Evolutionary conservation across 768 basidiomycete genomes (phyloP), one percentile per base, ranked within the genome.

Genomic region (Lentinus tigrinus): DNA sequence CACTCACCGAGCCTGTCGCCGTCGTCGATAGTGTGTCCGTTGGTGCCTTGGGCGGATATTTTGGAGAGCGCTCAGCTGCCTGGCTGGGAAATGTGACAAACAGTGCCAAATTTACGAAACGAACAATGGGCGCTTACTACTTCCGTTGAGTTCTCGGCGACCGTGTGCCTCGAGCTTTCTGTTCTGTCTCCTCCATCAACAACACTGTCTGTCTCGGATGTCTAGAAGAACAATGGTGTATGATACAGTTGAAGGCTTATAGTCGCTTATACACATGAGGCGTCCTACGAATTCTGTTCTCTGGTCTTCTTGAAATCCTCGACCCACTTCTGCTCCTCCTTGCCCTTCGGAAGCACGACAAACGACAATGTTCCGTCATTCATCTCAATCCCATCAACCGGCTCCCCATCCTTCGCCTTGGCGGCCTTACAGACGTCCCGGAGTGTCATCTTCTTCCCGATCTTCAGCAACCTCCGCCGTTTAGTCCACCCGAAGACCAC

Each of bases 381-480:
- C 46, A 98, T 67, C 68, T 93, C 91, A 51, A 98, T 70, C 1
- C 96, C 95, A 69, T 98, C 95, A 60, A 65, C 72, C 31, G 74
- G 75, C 53, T 82, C 83, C 2, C 81, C 85, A 17, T 78, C 79
- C 70, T 83, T 86, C 19, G 72, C 83, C 63, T 80, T 81, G 1
- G 88, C 81, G 3, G 82, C 84, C 10, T 72, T 73, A 63, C 86
- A 87, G 3, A 96, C 87, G 65, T 95, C 91, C 46, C 80, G 74
- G 57, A 98, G 75, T 11, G 88, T 89, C 85, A 96, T 88, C 70
- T 90, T 93, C 75, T 88, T 91, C 14, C 95, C 96, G 4, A 96
- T 84, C 73, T 95, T 99, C 57, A 99, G 75, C 46, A 98, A 72
- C 38, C 93, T 81, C 67, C 83, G 88, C 57, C 81, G 73, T 59